Evolutionary conservation across 768 basidiomycete genomes (phyloP).

Genomic region (Dendrothele bispora): DNA sequence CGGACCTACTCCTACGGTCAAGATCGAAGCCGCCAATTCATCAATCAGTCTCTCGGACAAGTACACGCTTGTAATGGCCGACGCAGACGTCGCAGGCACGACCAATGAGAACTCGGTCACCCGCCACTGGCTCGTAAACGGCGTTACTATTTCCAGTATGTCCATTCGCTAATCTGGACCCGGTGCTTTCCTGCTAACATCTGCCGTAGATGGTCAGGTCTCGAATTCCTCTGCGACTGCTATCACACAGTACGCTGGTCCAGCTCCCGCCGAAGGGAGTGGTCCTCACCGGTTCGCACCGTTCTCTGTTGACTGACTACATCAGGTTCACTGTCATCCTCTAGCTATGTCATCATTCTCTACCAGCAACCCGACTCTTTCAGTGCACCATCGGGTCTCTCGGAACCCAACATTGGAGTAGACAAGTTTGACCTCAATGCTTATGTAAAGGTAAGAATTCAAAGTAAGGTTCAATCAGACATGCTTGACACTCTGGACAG

Average conservation of each 20-base stretch:
- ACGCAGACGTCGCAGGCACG: slow-evolving; percentile 67
- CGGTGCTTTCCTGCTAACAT: too few species aligned
- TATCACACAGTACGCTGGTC: slow-evolving; percentile 71
- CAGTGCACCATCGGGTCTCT: slow-evolving; percentile 56
- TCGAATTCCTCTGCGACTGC: slow-evolving; percentile 42
- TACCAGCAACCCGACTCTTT: slow-evolving; percentile 66
- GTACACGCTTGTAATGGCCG: slow-evolving; percentile 75
- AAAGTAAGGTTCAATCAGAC: too few species aligned
- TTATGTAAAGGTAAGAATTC: slow-evolving; percentile 59
- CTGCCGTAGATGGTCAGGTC: slow-evolving; percentile 32
- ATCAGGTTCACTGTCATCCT: neutral
- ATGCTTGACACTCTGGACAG: too few species aligned
- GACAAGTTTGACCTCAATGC: slow-evolving; percentile 53
- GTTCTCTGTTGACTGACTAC: neutral
- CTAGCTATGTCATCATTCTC: slow-evolving; percentile 68
- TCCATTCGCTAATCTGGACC: slow-evolving; percentile 1
- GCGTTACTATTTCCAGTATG: slow-evolving; percentile 49
- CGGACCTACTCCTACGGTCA: slow-evolving; percentile 50
- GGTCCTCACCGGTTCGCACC: slow-evolving; percentile 66
- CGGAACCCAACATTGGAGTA: slow-evolving; percentile 48
- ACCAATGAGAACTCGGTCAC: slow-evolving; percentile 59
- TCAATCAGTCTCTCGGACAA: slow-evolving; percentile 44
- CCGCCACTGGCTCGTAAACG: slow-evolving; percentile 81
- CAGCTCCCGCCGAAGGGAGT: slow-evolving; percentile 64
- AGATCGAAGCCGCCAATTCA: slow-evolving; percentile 49